Percentiles rank a stretch among this genome's conserved stretches.
phyloP scores from a whole-genome alignment of 345 rosid species.

The Dipteronia dyeriana region DNA sequence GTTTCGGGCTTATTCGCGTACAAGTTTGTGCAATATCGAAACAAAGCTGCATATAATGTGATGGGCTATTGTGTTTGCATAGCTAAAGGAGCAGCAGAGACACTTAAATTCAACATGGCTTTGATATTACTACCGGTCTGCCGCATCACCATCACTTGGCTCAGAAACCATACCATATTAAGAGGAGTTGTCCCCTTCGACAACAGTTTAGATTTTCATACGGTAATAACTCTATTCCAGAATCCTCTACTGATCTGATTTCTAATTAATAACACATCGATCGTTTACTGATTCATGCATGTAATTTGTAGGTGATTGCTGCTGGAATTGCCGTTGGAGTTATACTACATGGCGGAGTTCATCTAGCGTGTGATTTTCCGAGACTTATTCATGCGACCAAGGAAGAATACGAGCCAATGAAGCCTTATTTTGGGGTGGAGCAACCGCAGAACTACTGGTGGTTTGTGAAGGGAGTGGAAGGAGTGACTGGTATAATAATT shows the following conservation, averaged over 20 bases:
- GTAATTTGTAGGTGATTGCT: slow-evolving; percentile 48
- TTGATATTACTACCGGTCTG: slow-evolving; percentile 77
- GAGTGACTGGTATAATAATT: slow-evolving; percentile 73
- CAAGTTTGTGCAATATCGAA: slow-evolving; percentile 68
- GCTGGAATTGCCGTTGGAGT: slow-evolving; percentile 60
- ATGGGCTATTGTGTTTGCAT: slow-evolving; percentile 86
- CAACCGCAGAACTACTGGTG: slow-evolving; percentile 71
- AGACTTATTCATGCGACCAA: slow-evolving; percentile 57
- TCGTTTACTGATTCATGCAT: no score
- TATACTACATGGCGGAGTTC: slow-evolving; percentile 65
- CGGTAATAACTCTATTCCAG: slow-evolving; percentile 30
- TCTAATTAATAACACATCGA: no score
- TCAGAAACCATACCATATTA: slow-evolving; percentile 76
- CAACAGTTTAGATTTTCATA: slow-evolving; percentile 82
- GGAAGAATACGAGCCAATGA: slow-evolving; percentile 58
- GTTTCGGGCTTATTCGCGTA: slow-evolving; percentile 61
- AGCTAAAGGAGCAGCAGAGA: slow-evolving; percentile 91
- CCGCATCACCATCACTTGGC: slow-evolving; percentile 90
- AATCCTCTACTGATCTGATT: no score
- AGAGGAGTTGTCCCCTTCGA: slow-evolving; percentile 76
- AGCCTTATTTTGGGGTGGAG: slow-evolving; percentile 54
- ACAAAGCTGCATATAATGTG: slow-evolving; percentile 52
- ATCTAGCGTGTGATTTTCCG: slow-evolving; percentile 82
- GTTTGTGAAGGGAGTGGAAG: slow-evolving; percentile 80
- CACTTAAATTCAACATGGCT: slow-evolving; percentile 87